Base-by-base conservation (phyloP, 148 eudicot genomes). In the Bassia scoparia region DNA sequence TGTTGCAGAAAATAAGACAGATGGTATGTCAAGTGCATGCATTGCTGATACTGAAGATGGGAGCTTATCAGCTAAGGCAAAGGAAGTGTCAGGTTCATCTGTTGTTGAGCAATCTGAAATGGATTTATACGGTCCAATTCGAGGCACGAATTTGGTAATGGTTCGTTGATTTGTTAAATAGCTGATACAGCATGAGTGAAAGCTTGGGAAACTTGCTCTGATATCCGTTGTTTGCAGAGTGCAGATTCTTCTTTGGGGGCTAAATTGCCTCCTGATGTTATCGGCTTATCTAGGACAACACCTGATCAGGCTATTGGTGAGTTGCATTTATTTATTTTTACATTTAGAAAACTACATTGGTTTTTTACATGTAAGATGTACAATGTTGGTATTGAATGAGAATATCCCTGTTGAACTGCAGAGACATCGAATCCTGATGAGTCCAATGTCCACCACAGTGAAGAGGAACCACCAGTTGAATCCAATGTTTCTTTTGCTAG, bases 101-200 rank as follows among this genome's bases (percentile, higher is more conserved):
- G 65, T 3, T 70, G 58, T 31, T 27, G 55, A 31, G 60, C 50
- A 50, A 66, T 69, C 77, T 58, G 74, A 81, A 34, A 43, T 46
- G 71, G 64, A 61, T 34, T 13, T 48, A n/a, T 64, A 61, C 20
- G 24, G 34, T 20, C 30, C 76, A 12, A 31, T 8, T 48, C 7
- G 31, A 48, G 61, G 53, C 52, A 59, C 18, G 80, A 59, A 76
- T 84, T 78, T 83, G 93, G 83, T 81, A 76, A 44, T 20, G 5
- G 59, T 67, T 20, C 27, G 23, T 27, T 56, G 33, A 16, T n/a
- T 35, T 46, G 44, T 73, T 53, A 1, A 35, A 24, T 35, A 52
- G 35, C 24, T 50, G 9, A 23, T 5, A 41, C 46, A n/a, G n/a
- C n/a, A n/a, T n/a, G n/a, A n/a, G n/a, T 41, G 14, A 41, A 41